Percentiles rank a stretch among this genome's conserved stretches.
Conservation (phyloP, 768 basidiomycete genomes). For the Astraeus odoratus region DNA sequence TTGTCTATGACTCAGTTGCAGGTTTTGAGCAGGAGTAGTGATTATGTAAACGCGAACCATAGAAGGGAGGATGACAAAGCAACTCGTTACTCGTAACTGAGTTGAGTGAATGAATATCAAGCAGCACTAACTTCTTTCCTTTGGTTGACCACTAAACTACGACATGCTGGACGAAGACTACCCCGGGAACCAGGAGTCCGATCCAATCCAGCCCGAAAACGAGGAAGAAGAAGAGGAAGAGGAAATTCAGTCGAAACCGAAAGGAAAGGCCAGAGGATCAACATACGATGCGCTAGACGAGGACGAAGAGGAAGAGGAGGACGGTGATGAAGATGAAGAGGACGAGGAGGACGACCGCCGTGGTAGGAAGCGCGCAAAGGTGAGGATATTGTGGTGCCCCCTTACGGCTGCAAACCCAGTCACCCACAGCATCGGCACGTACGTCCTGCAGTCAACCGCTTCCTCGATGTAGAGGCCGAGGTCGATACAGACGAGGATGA, state of each 20-base stretch:
- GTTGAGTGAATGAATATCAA: no score
- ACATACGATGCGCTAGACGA: constrained; percentile 33
- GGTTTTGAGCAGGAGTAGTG: no score
- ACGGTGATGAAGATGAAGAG: constrained; percentile 54
- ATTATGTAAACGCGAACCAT: no score
- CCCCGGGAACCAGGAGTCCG: constrained; percentile 22
- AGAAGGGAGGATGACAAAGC: constrained; percentile 21
- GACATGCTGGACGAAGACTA: constrained; percentile 37
- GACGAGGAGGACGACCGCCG: constrained; percentile 35
- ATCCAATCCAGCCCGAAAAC: constrained; percentile 25
- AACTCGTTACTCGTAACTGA: no score
- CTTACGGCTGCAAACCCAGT: constrained; percentile 5
- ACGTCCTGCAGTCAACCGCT: constrained; percentile 61
- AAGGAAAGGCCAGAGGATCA: constrained; percentile 23
- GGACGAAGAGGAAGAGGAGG: constrained; percentile 48
- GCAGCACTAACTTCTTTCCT: no score
- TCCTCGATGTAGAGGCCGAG: constrained; percentile 94
- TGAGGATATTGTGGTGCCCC: constrained; percentile 20
- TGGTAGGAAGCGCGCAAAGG: constrained; percentile 58
- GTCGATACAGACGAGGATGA: constrained; percentile 98
- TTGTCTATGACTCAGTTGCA: no score
- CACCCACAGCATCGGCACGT: constrained; percentile 54
- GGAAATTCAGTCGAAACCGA: constrained; percentile 12
- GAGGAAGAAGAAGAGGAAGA: constrained; percentile 35
- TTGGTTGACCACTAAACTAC: constrained; percentile 32